Evolutionary conservation across 441 rosid genomes (phyloP), one percentile per base, ranked within the genome.

Genomic region (Adansonia madagascariensis): DNA sequence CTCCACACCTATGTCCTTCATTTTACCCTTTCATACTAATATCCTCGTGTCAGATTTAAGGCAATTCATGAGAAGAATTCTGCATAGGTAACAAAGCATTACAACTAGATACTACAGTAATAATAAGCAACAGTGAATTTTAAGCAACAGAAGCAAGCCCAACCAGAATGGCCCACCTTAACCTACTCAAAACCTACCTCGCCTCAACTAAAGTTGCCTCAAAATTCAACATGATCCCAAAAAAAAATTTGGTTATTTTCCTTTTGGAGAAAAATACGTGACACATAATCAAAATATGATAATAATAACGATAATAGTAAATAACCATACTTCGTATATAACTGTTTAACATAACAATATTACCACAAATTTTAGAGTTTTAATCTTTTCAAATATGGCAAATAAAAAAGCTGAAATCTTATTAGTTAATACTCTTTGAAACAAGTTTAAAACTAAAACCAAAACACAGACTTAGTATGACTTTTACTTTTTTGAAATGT

Each of bases 341-440:
- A 60, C n/a, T 0, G 1, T 24, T 60, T 60, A 24, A 62, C 5
- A 62, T 27, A 11, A 27, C 61, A 56, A 53, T n/a, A n/a, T 53
- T 53, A 53, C 17, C 55, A 15, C n/a, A 4, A 14, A 15, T 15
- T 31, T 31, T 10, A 20, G 43, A 61, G 14, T 27, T 43, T 64
- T 64, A 64, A 31, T 62, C 67, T 62, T 31, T 62, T 31, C 67
- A 62, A 62, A 31, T 62, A 15, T 62, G 14, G 44, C 67, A 14
- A 62, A 62, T 7, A 31, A 62, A 62, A 31, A 62, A 5, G 18
- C 4, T 27, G 43, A 61, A 27, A 61, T 61, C 43, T 6, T 57
- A 57, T 57, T 2, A 61, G 39, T 27, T 41, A 61, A 61, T 27
- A 27, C 66, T 27, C 22, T 61, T 27, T 11, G 6, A 27, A 27